phyloP scores from a whole-genome alignment of 306 rosid species.

The Urtica urens region DNA sequence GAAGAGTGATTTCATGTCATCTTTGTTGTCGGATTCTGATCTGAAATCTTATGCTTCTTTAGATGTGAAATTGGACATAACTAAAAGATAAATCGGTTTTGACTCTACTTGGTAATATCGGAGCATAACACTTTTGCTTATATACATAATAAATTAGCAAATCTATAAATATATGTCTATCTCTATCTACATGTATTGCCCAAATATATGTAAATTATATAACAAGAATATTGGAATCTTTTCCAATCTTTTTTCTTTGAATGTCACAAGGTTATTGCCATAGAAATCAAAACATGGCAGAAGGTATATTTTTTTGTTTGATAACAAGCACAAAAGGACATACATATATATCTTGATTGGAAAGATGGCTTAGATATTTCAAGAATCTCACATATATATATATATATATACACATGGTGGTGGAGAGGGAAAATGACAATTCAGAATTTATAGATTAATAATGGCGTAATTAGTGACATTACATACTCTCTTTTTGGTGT shows the following conservation, averaged over 20 bases:
- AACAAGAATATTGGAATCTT: too few relatives aligned
- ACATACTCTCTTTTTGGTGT: too few relatives aligned
- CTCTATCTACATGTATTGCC: too few relatives aligned
- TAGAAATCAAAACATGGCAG: neutral
- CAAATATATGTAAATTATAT: too few relatives aligned
- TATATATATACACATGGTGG: neutral
- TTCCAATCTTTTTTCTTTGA: neutral
- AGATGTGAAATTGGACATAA: constrained; percentile 13
- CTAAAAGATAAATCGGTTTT: neutral
- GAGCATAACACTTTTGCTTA: neutral
- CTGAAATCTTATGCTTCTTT: constrained; percentile 27
- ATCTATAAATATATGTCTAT: neutral
- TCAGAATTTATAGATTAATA: neutral
- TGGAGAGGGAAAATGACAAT: neutral
- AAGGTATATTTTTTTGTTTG: neutral
- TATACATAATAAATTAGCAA: neutral
- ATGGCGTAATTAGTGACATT: neutral
- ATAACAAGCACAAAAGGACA: neutral
- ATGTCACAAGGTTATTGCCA: neutral
- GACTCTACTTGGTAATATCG: neutral
- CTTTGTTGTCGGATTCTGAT: constrained; percentile 50
- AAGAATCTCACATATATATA: neutral
- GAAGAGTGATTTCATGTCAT: constrained; percentile 24
- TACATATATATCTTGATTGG: too few relatives aligned
- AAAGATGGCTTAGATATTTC: neutral